Percentiles rank a stretch among this genome's conserved stretches.
Evolutionary conservation across 1,284 basidiomycete species (phyloP).

Genomic region (Tilletia indica): DNA sequence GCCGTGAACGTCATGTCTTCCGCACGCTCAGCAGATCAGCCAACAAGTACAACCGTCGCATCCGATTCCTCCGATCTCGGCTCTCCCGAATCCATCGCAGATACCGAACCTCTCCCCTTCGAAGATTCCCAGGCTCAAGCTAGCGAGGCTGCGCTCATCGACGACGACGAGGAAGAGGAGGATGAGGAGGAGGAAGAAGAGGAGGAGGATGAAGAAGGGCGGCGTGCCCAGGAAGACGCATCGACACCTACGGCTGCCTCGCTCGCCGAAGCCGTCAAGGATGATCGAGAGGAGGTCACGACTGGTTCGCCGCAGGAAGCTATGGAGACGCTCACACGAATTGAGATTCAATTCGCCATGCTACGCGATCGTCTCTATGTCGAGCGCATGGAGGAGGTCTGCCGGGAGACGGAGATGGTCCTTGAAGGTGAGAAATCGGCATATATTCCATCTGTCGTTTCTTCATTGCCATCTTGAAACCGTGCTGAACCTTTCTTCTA

Average conservation of each 20-base stretch:
- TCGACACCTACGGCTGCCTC: neutral
- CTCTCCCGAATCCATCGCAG: conserved; percentile 38
- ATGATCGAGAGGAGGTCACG: conserved; percentile 1
- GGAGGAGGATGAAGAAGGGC: neutral
- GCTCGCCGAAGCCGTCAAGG: neutral
- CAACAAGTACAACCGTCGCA: neutral
- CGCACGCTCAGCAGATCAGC: too few relatives aligned
- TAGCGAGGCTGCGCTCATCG: neutral
- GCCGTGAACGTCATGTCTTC: too few relatives aligned
- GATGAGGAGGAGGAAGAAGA: conserved; percentile 21
- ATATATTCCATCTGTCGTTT: neutral
- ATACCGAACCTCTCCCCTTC: conserved; percentile 49
- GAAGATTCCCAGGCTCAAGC: conserved; percentile 27
- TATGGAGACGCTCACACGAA: conserved; percentile 61
- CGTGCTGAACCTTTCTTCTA: conserved; percentile 19
- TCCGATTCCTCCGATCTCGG: conserved; percentile 12
- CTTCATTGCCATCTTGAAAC: too few relatives aligned
- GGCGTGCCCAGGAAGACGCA: conserved; percentile 3
- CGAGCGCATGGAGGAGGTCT: conserved; percentile 63
- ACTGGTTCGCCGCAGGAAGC: conserved; percentile 54
- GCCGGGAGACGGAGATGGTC: conserved; percentile 62
- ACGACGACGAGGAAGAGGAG: conserved; percentile 22
- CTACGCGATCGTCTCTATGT: conserved; percentile 63
- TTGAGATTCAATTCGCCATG: conserved; percentile 63
- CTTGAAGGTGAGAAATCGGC: conserved; percentile 57